Evolutionary conservation across 2,329 filamentous ascomycete species (phyloP), one percentile per base, ranked within the genome.

Genomic region (Fusarium heterosporum): DNA sequence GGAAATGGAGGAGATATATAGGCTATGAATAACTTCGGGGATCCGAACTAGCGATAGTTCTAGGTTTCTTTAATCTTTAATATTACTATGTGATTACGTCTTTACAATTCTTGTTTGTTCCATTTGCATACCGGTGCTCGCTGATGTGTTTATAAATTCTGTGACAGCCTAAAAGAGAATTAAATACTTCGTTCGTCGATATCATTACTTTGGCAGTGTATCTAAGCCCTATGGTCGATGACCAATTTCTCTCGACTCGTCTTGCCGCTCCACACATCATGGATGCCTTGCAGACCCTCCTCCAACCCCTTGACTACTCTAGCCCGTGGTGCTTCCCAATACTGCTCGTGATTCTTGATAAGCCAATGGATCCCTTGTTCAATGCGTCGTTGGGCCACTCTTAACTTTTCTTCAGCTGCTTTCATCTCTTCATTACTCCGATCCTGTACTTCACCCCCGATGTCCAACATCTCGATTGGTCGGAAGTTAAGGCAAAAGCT

Each of bases 11-110:
- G 50, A 57, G 22, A 63, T 57, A 25, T 39, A 45, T 19, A 47
- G 26, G 16, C n/a, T 14, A 25, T 59, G 17, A 32, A 32, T 19
- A 14, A 38, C n/a, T 36, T 46, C 8, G 9, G 45, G 45, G 36
- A 57, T 36, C 47, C 13, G 41, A n/a, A 40, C 36, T 57, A 56
- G 29, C 29, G 19, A 16, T 57, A 50, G 38, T 56, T 47, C 58
- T 41, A 50, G 43, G 25, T 63, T 49, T 50, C 60, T 36, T 63
- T 63, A 63, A 63, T 63, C 57, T 61, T 34, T 63, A 63, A 63
- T 63, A 46, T 22, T 28, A 38, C 22, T 34, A 16, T 25, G 36
- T 45, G 47, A 53, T 36, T 36, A 36, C 34, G 34, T 36, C 34
- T 36, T 36, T 36, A n/a, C n/a, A 9, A 17, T n/a, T 22, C 6